A percentile compares a stretch with the other conserved stretches of the same genome.
Evolutionary conservation across 2,329 filamentous ascomycete genomes (phyloP).

Genomic region (Cordyceps farinosa): DNA sequence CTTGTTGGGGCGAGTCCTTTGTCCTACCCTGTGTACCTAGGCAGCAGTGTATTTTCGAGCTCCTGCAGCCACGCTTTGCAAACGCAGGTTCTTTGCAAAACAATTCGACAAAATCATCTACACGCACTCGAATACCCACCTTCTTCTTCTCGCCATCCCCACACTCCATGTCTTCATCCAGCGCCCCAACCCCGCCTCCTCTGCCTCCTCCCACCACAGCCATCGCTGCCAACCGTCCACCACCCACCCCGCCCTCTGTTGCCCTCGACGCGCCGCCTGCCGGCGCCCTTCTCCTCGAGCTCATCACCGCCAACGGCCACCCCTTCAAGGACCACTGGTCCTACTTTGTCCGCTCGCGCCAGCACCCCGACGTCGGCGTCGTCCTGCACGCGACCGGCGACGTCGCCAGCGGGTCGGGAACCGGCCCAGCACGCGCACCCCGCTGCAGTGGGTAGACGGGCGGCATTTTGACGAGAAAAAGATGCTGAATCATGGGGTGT

Average conservation of each 20-base stretch:
- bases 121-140: no score
- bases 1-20: no score
- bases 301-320: slow-evolving; percentile 30
- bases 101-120: no score
- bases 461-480: slow-evolving; percentile 24
- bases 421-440: slow-evolving; percentile 24
- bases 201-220: neutral
- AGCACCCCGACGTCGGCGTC: slow-evolving; percentile 24
- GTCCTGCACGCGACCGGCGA: slow-evolving; percentile 31
- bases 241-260: neutral
- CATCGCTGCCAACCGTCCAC: neutral
- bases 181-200: neutral
- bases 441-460: slow-evolving; percentile 31
- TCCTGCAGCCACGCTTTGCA: no score
- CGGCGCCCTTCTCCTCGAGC: slow-evolving; percentile 26
- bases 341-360: slow-evolving; percentile 27
- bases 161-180: neutral
- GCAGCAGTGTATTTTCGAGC: no score
- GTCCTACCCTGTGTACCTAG: no score
- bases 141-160: neutral
- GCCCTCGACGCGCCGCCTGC: slow-evolving; percentile 21
- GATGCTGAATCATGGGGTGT: slow-evolving; percentile 27
- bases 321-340: slow-evolving; percentile 37
- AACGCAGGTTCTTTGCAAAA: no score
- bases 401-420: slow-evolving; percentile 24